These are phyloP conservation scores for Microbotryomycetes sp. DNA, from an alignment of 1,284 basidiomycete species.

Conservation along the genomic window DNA sequence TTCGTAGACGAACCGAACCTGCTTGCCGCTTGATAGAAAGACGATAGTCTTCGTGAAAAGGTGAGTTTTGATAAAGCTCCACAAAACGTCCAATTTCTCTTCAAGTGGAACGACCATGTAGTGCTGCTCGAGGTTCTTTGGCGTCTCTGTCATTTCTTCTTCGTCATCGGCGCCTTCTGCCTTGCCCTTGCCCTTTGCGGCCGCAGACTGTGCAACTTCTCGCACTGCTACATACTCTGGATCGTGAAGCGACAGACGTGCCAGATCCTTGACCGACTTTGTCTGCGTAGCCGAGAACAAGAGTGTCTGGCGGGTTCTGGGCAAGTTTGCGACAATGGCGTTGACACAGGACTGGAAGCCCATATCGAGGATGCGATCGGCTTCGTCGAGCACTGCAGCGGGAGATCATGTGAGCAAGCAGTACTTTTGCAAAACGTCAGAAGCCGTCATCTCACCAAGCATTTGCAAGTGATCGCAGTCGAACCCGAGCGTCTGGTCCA, in stretches of 20 bases:
- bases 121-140: conserved; percentile 75
- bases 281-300: conserved; percentile 97
- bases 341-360: conserved; percentile 84
- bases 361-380: conserved; percentile 93
- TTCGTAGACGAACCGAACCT: conserved; percentile 95
- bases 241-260: conserved; percentile 77
- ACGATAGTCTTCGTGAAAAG: conserved; percentile 86
- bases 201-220: conserved; percentile 18
- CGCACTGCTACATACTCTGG: conserved; percentile 62
- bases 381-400: conserved; percentile 79
- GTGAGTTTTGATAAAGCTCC: conserved; percentile 92
- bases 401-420: background rate
- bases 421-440: too few species aligned
- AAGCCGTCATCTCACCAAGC: conserved; percentile 56
- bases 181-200: conserved; percentile 47
- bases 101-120: conserved; percentile 80
- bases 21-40: conserved; percentile 92
- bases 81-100: conserved; percentile 83
- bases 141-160: conserved; percentile 46
- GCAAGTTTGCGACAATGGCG: conserved; percentile 78
- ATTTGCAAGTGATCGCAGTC: conserved; percentile 83
- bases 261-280: conserved; percentile 79
- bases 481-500: conserved; percentile 96
- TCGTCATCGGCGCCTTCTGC: conserved; percentile 28
- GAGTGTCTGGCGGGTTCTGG: conserved; percentile 66